phyloP scores from a whole-genome alignment of 768 basidiomycete species.

The Leccinum pellstonianum region DNA sequence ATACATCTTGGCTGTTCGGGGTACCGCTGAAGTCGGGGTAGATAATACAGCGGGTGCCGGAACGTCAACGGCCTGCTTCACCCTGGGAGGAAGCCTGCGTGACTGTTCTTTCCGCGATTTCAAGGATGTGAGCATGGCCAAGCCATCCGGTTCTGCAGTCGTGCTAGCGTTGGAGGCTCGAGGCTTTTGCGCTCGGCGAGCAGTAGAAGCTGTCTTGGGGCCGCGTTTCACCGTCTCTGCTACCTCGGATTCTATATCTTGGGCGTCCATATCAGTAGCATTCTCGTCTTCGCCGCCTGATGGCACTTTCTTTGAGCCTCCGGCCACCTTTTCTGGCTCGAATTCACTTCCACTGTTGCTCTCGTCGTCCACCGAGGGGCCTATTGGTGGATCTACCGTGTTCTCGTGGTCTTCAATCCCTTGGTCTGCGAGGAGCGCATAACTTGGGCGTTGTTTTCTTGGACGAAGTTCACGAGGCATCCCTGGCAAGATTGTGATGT shows the following conservation, averaged over 20 bases:
- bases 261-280: slow-evolving; percentile 21
- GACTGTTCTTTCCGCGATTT: slow-evolving; percentile 15
- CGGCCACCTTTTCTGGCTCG: slow-evolving; percentile 39
- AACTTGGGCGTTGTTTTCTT: slow-evolving; percentile 51
- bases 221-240: slow-evolving; percentile 15
- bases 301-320: slow-evolving; percentile 30
- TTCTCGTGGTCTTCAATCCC: slow-evolving; percentile 32
- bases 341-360: slow-evolving; percentile 56
- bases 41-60: slow-evolving; percentile 5
- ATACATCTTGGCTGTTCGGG: slow-evolving; percentile 44
- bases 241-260: slow-evolving; percentile 14
- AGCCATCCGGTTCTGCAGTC: not conserved
- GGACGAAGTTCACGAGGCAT: slow-evolving; percentile 61
- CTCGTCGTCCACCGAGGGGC: slow-evolving; percentile 17
- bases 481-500: not conserved
- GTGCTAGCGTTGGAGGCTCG: not conserved
- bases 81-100: slow-evolving; percentile 22
- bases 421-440: slow-evolving; percentile 39
- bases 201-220: slow-evolving; percentile 8
- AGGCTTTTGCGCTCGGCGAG: not conserved
- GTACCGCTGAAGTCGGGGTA: slow-evolving; percentile 3
- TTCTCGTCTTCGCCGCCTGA: slow-evolving; percentile 36
- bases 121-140: slow-evolving; percentile 1
- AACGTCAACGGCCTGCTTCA: slow-evolving; percentile 2
- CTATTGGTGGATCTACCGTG: slow-evolving; percentile 43